These are phyloP conservation scores for Nannochloropsis oceanica DNA, from an alignment of 108 stramenopile species.

Conservation along the genomic window DNA sequence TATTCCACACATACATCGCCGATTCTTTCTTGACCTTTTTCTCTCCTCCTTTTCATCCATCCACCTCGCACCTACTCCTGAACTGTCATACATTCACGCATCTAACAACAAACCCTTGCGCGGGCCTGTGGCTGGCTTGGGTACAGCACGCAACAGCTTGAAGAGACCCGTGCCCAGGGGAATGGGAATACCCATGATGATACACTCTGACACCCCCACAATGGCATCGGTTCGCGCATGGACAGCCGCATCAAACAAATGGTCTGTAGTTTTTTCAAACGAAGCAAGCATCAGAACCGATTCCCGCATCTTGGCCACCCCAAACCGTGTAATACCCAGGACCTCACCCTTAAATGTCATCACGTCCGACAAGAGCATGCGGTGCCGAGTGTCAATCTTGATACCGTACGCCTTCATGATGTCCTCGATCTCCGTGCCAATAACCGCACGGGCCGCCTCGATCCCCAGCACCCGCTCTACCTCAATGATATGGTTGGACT, in stretches of 20 bases:
- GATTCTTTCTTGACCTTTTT: neutral
- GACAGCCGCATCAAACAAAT: slow-evolving; percentile 95
- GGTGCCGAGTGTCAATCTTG: slow-evolving; percentile 82
- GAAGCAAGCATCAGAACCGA: slow-evolving; percentile 94
- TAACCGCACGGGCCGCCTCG: slow-evolving; percentile 84
- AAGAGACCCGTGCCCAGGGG: slow-evolving; percentile 91
- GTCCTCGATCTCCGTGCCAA: slow-evolving; percentile 77
- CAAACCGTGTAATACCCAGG: slow-evolving; percentile 91
- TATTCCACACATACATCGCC: neutral
- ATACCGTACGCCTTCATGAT: slow-evolving; percentile 94
- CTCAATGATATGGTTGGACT: slow-evolving; percentile 91
- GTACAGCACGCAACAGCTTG: slow-evolving; percentile 50
- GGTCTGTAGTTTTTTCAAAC: slow-evolving; percentile 98
- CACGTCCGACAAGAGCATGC: slow-evolving; percentile 86
- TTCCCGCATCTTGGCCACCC: slow-evolving; percentile 96
- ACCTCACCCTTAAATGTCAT: slow-evolving; percentile 99
- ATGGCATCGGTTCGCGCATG: slow-evolving; percentile 84
- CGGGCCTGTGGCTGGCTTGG: neutral
- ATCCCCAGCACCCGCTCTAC: slow-evolving; percentile 80
- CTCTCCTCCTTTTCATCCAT: neutral
- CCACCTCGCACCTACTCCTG: neutral
- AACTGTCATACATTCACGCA: neutral
- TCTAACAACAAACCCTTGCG: neutral
- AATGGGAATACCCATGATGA: slow-evolving; percentile 98
- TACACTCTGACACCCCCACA: slow-evolving; percentile 95